phyloP scores from a whole-genome alignment of 2,329 filamentous ascomycete species.

The Metarhizium rileyi region DNA sequence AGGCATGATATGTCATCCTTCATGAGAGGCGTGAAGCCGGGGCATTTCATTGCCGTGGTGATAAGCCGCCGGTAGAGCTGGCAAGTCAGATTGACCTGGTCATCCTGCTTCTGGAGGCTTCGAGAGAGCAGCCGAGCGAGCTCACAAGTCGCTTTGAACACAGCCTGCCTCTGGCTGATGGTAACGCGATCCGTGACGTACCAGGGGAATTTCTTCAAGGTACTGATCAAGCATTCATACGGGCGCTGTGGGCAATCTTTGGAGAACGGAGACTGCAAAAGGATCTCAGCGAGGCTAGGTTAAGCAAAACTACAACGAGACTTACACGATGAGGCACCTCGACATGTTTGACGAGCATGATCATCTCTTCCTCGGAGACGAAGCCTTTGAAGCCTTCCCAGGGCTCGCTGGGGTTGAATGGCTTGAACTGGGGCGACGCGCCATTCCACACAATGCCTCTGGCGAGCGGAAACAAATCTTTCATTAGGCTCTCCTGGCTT shows the following conservation, averaged over 20 bases:
- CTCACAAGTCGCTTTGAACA: slow-evolving; percentile 41
- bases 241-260: slow-evolving; percentile 53
- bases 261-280: slow-evolving; percentile 45
- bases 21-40: slow-evolving; percentile 50
- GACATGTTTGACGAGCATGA: slow-evolving; percentile 53
- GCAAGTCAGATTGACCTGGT: slow-evolving; percentile 36
- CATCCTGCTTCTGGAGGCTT: slow-evolving; percentile 28
- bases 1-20: slow-evolving; percentile 47
- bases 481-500: slow-evolving; percentile 47
- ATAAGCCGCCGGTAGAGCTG: slow-evolving; percentile 45
- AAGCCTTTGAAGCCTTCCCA: slow-evolving; percentile 51
- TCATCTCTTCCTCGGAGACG: slow-evolving; percentile 51
- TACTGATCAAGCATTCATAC: slow-evolving; percentile 57
- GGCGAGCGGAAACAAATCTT: slow-evolving; percentile 50
- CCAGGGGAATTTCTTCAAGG: slow-evolving; percentile 55
- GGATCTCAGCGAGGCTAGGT: slow-evolving; percentile 1
- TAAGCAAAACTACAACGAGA: slow-evolving; percentile 10
- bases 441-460: slow-evolving; percentile 47
- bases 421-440: slow-evolving; percentile 29
- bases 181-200: slow-evolving; percentile 46
- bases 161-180: slow-evolving; percentile 41
- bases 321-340: slow-evolving; percentile 53
- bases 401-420: slow-evolving; percentile 25
- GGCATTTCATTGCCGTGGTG: slow-evolving; percentile 43
- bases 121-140: slow-evolving; percentile 37